These are phyloP conservation scores for Senna tora DNA, from an alignment of 306 rosid genomes.

Conservation along the genomic window DNA sequence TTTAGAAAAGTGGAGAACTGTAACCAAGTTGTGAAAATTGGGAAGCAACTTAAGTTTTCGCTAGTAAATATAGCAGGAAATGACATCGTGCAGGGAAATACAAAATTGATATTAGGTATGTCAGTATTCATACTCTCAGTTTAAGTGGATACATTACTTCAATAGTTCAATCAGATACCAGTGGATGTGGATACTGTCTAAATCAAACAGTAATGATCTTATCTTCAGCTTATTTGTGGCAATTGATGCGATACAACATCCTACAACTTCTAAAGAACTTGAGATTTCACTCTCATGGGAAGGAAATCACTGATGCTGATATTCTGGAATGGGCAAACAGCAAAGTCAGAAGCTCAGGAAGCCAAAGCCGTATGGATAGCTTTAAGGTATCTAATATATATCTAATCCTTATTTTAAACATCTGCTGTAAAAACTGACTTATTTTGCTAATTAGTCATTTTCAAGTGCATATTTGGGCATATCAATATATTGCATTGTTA, in stretches of 20 bases:
- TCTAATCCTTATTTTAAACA: neutral
- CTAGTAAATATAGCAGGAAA: slow-evolving; percentile 95
- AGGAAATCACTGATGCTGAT: slow-evolving; percentile 88
- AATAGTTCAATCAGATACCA: neutral
- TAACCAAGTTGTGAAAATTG: slow-evolving; percentile 90
- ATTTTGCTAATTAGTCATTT: neutral
- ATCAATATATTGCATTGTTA: neutral
- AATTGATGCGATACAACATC: slow-evolving; percentile 89
- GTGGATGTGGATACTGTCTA: neutral
- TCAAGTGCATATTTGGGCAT: neutral
- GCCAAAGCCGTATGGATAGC: slow-evolving; percentile 78
- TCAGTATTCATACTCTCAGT: slow-evolving; percentile 1
- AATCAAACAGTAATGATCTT: slow-evolving; percentile 26
- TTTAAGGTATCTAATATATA: slow-evolving; percentile 61
- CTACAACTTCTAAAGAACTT: slow-evolving; percentile 90
- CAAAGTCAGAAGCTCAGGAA: slow-evolving; percentile 78
- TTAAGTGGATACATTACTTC: neutral
- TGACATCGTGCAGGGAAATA: slow-evolving; percentile 94
- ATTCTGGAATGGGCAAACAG: slow-evolving; percentile 92
- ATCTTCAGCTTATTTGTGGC: slow-evolving; percentile 92
- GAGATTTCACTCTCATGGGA: slow-evolving; percentile 94
- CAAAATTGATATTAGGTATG: slow-evolving; percentile 87
- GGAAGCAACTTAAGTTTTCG: slow-evolving; percentile 92
- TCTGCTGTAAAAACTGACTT: neutral
- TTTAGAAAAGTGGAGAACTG: slow-evolving; percentile 96